phyloP scores from a whole-genome alignment of 2,329 filamentous ascomycete species.

The Alternaria hordeiaustralica region DNA sequence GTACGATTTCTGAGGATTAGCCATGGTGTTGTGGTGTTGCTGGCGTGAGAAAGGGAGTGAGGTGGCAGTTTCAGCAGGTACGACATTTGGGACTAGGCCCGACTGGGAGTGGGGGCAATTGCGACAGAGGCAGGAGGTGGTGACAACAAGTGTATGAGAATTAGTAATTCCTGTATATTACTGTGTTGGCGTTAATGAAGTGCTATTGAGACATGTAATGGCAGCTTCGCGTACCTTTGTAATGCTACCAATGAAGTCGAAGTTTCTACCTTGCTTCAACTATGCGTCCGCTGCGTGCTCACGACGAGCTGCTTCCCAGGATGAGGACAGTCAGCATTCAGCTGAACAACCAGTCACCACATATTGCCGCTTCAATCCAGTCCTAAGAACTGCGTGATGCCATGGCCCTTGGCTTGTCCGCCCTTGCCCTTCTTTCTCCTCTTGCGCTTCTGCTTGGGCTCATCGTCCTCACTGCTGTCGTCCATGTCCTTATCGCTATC shows the following conservation, averaged over 20 bases:
- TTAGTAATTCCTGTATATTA: neutral
- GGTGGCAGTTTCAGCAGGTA: constrained; percentile 5
- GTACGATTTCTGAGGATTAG: constrained; percentile 6
- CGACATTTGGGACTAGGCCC: neutral
- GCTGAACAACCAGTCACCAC: neutral
- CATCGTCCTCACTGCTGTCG: constrained; percentile 55
- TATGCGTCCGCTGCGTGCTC: neutral
- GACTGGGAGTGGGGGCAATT: constrained; percentile 3
- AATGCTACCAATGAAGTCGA: neutral
- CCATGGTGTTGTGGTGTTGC: constrained; percentile 5
- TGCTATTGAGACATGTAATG: neutral
- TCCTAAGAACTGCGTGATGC: constrained; percentile 47
- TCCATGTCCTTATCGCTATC: constrained; percentile 51
- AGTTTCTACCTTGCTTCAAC: neutral
- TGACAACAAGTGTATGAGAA: neutral
- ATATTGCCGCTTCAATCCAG: constrained; percentile 28
- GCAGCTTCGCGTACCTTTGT: neutral
- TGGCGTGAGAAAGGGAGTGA: neutral
- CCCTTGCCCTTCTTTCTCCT: constrained; percentile 52
- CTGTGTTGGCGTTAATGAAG: neutral
- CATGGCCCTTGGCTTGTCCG: constrained; percentile 41
- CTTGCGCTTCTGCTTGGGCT: constrained; percentile 49
- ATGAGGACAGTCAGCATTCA: neutral
- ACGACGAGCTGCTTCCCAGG: neutral
- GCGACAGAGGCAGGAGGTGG: neutral